phyloP scores from a whole-genome alignment of 2,329 filamentous ascomycete species.

The Aspergillus ibericus region DNA sequence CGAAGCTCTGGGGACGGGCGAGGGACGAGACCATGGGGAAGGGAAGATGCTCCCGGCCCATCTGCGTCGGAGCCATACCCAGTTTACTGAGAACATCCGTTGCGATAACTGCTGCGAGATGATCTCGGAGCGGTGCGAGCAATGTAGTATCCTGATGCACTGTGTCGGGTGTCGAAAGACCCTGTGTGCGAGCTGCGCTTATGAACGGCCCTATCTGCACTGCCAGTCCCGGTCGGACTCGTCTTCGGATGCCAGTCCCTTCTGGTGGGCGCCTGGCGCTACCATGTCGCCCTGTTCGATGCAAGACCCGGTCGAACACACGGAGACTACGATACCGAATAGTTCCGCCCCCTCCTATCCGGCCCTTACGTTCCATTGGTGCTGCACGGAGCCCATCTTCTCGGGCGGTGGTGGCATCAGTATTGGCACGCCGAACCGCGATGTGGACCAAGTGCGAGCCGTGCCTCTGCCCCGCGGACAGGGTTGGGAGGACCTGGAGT shows the following conservation, averaged over 20 bases:
- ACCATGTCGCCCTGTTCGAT: constrained; percentile 59
- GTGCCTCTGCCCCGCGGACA: constrained; percentile 56
- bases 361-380: constrained; percentile 59
- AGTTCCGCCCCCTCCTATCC: constrained; percentile 43
- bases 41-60: constrained; percentile 57
- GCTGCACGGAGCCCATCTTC: constrained; percentile 60
- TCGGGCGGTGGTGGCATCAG: constrained; percentile 61
- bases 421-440: constrained; percentile 54
- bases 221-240: constrained; percentile 15
- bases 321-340: constrained; percentile 36
- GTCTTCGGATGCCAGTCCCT: constrained; percentile 35
- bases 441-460: constrained; percentile 57
- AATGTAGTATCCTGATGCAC: constrained; percentile 62
- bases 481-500: constrained; percentile 59
- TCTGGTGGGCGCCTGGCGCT: constrained; percentile 62
- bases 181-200: constrained; percentile 60
- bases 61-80: constrained; percentile 53
- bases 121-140: constrained; percentile 59
- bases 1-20: constrained; percentile 55
- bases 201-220: constrained; percentile 53
- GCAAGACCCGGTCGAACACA: constrained; percentile 49
- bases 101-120: constrained; percentile 56
- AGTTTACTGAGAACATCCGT: constrained; percentile 54
- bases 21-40: constrained; percentile 46
- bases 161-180: constrained; percentile 62